phyloP scores from a whole-genome alignment of 192 early-diverging fungal genomes.

The Radiomyces spectabilis region DNA sequence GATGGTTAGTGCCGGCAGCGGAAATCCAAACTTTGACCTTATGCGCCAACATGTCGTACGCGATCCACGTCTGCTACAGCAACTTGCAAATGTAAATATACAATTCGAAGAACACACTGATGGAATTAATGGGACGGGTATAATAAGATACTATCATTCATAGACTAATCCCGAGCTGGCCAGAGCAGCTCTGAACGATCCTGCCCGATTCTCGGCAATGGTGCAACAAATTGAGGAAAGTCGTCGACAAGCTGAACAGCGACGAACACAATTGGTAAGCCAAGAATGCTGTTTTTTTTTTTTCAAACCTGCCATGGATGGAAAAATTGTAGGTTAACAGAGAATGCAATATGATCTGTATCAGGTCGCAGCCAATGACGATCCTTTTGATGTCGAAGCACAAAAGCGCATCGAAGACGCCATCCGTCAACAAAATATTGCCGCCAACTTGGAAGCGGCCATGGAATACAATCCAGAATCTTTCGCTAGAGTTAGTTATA shows the following conservation, averaged over 20 bases:
- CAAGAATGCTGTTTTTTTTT: no score
- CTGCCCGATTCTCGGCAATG: conserved; percentile 54
- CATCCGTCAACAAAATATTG: conserved; percentile 80
- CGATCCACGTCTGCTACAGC: conserved; percentile 46
- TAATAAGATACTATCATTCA: neutral
- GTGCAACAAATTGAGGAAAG: conserved; percentile 50
- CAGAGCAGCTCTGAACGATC: conserved; percentile 53
- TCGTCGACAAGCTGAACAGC: conserved; percentile 46
- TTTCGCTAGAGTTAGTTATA: conserved; percentile 79
- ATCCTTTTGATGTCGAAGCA: conserved; percentile 88
- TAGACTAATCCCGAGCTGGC: conserved; percentile 62
- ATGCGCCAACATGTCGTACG: conserved; percentile 59
- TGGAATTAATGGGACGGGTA: neutral
- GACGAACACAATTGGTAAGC: conserved; percentile 24
- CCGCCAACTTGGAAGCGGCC: conserved; percentile 74
- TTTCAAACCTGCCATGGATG: no score
- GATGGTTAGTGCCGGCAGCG: neutral
- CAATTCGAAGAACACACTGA: neutral
- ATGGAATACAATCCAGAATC: conserved; percentile 94
- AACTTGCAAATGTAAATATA: conserved; percentile 47
- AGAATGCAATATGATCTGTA: no score
- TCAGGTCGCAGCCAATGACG: conserved; percentile 53
- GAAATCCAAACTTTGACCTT: conserved; percentile 23
- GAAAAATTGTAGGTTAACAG: no score
- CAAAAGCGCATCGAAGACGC: conserved; percentile 88